Base-by-base conservation (phyloP, 495 filamentous ascomycete genomes). In the Talaromyces nanjingensis region DNA sequence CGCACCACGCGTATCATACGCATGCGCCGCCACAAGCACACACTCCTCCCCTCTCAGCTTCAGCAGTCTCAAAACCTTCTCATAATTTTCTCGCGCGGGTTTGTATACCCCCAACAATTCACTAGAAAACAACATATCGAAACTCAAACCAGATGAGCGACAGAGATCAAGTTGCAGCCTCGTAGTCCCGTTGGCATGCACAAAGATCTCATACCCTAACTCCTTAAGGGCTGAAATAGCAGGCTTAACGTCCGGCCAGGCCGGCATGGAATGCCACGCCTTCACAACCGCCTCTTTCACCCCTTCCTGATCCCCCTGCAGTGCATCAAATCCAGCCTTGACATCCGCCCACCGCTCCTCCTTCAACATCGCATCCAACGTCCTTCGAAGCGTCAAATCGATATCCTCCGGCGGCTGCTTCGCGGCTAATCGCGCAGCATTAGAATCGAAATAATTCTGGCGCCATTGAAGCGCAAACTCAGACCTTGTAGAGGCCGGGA, bases 171-270 rank as follows among this genome's bases (percentile, higher is more conserved):
- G 77, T 68, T 85, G 83, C 27, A 84, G 71, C 54, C 83, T 75
- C 31, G 81, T 81, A 2, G 79, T 81, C 0, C 82, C 83, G 63
- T 86, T 86, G n/a, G 83, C 81, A 54, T 80, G 75, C 24, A 85
- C 81, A 27, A 81, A 77, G 0, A 72, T 70, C 54, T 76, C 74
- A 12, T 70, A 68, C 20, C 69, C 71, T 1, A 64, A 47, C 12
- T 66, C 65, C 18, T 66, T 68, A 7, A 79, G 58, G 22, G 64
- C 63, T 6, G 63, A 33, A 11, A 79, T 69, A n/a, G 76, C 76
- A 16, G 63, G 14, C 1, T 60, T 52, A 4, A 81, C 76, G 12
- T 84, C 81, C 0, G 77, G 72, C 82, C 82, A 85, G 11, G 79
- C 73, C 5, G 60, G 66, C 71, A 79, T 76, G 4, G 68, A 66